These are phyloP conservation scores for Nidularia sp. DNA, from an alignment of 768 basidiomycete species.

Conservation along the genomic window DNA sequence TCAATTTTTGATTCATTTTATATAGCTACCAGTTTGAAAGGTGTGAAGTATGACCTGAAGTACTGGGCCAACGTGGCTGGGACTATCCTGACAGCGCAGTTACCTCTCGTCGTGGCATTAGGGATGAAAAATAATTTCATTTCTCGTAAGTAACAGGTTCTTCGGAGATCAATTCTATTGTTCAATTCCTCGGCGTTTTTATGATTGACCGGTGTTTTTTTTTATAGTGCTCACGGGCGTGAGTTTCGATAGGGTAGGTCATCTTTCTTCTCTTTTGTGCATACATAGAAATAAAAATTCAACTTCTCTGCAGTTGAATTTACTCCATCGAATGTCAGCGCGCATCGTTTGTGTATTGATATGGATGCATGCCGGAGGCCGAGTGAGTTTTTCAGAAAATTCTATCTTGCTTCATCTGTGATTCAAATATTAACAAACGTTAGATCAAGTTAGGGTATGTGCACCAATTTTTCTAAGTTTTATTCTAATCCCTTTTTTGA, in stretches of 20 bases:
- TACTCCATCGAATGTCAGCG: conserved; percentile 44
- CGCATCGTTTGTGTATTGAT: conserved; percentile 41
- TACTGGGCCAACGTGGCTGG: conserved; percentile 39
- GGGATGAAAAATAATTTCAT: conserved; percentile 59
- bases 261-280: not conserved
- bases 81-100: conserved; percentile 39
- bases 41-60: conserved; percentile 25
- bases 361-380: conserved; percentile 43
- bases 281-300: not conserved
- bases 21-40: conserved; percentile 25
- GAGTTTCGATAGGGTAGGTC: conserved; percentile 34
- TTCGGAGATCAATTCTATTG: no score
- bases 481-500: not conserved
- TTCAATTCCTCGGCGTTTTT: not conserved
- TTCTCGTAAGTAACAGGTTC: conserved; percentile 17
- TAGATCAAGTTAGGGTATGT: not conserved
- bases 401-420: no score
- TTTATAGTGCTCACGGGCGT: conserved; percentile 47
- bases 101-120: conserved; percentile 53
- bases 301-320: conserved; percentile 28
- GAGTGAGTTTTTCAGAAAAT: conserved; percentile 21
- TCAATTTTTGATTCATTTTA: not conserved
- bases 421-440: no score
- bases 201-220: not conserved
- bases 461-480: not conserved